phyloP scores from a whole-genome alignment of 2,329 filamentous ascomycete species.

The Clonostachys sp. region DNA sequence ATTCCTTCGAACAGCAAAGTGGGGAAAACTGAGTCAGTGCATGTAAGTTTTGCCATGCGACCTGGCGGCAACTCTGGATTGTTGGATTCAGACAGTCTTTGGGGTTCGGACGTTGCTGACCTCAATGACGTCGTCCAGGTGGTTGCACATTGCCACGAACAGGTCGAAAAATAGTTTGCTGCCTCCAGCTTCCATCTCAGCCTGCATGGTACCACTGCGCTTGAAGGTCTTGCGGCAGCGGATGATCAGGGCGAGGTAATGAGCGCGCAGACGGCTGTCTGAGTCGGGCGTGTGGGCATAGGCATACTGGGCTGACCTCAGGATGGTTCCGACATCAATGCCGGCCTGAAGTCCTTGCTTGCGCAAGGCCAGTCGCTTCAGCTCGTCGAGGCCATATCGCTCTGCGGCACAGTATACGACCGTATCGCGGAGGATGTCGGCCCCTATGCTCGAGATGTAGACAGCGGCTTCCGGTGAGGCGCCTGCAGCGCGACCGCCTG shows the following conservation, averaged over 20 bases:
- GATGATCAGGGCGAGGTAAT: constrained; percentile 96
- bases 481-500: constrained; percentile 33
- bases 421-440: constrained; percentile 83
- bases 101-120: constrained; percentile 65
- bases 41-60: neutral
- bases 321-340: constrained; percentile 86
- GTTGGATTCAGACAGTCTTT: constrained; percentile 44
- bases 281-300: constrained; percentile 93
- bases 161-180: constrained; percentile 95
- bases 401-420: constrained; percentile 92
- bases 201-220: constrained; percentile 97
- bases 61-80: neutral
- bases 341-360: constrained; percentile 93
- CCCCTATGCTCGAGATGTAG: constrained; percentile 68
- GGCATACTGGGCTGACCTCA: constrained; percentile 89
- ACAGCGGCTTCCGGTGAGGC: constrained; percentile 51
- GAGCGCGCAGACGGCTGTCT: constrained; percentile 88
- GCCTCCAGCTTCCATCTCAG: constrained; percentile 92
- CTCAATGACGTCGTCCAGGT: constrained; percentile 93
- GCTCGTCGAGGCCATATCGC: constrained; percentile 83
- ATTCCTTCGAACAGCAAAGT: constrained; percentile 8
- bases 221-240: constrained; percentile 97
- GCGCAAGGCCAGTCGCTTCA: constrained; percentile 85
- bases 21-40: neutral
- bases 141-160: constrained; percentile 97